A percentile compares a stretch with the other conserved stretches of the same genome.
phyloP scores from a whole-genome alignment of 116 monocot species.

The Iris pallida region DNA sequence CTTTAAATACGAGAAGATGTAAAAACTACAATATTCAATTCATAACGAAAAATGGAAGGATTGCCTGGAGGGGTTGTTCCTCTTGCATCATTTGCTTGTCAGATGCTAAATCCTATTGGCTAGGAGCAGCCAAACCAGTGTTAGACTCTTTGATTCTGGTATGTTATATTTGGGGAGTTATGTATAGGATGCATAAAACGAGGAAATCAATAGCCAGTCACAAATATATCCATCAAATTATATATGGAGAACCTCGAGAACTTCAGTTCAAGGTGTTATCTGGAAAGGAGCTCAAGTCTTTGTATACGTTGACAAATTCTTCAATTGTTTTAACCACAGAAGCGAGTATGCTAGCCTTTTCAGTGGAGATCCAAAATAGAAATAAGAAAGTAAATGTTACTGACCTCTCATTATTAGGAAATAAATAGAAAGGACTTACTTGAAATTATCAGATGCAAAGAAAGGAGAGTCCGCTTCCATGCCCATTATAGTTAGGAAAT shows the following conservation, averaged over 20 bases:
- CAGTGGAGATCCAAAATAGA: constrained; percentile 7
- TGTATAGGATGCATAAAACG: not conserved
- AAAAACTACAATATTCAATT: not conserved
- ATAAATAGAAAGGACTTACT: constrained; percentile 36
- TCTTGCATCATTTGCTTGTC: constrained; percentile 99
- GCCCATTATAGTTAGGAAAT: constrained; percentile 51
- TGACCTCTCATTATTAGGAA: not conserved
- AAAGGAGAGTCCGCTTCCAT: constrained; percentile 49
- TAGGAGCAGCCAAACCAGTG: constrained; percentile 84
- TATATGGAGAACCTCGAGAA: no score
- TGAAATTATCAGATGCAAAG: constrained; percentile 76
- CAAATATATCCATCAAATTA: no score
- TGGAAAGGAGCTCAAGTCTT: constrained; percentile 70
- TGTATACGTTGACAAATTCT: constrained; percentile 63
- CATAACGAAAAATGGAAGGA: not conserved
- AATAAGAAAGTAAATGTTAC: not conserved
- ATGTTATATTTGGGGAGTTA: not conserved
- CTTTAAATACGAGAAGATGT: no score
- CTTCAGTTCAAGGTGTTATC: no score
- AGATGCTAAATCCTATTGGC: constrained; percentile 92
- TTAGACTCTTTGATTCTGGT: constrained; percentile 93
- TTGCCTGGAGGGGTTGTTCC: constrained; percentile 90
- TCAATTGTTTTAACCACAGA: constrained; percentile 53
- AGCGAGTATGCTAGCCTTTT: constrained; percentile 60
- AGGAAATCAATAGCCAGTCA: not conserved